Evolutionary conservation across 345 rosid genomes (phyloP).

Genomic region (Eucalyptus paniculata): DNA sequence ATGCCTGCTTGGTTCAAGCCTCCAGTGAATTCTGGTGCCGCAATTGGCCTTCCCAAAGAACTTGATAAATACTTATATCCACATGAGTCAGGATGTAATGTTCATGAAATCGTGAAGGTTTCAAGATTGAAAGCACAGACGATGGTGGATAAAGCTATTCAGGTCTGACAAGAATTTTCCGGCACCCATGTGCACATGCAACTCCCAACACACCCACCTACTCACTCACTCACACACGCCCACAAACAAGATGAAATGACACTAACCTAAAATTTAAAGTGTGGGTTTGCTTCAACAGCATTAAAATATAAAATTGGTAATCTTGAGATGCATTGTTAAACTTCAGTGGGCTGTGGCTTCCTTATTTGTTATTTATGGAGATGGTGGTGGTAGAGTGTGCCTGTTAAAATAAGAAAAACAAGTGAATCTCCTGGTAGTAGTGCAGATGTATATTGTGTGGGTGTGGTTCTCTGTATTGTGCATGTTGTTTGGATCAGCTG

Average conservation of each 20-base stretch:
- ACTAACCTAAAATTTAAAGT: neutral
- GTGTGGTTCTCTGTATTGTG: neutral
- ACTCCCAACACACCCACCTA: neutral
- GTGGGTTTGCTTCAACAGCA: neutral
- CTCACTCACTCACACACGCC: neutral
- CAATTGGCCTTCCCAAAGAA: conserved; percentile 10
- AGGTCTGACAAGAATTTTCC: conserved; percentile 26
- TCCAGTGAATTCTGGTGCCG: conserved; percentile 4
- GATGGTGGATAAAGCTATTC: conserved; percentile 86
- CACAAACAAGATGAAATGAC: neutral
- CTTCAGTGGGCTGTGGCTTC: neutral
- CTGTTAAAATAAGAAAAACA: neutral
- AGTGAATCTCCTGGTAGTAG: neutral
- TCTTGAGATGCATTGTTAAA: neutral
- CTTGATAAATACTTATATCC: conserved; percentile 12
- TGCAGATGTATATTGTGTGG: neutral
- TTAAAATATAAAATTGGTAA: neutral
- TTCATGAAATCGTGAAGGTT: conserved; percentile 49
- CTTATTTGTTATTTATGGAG: neutral
- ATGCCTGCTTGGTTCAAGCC: conserved; percentile 30
- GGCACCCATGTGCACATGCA: neutral
- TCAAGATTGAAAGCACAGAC: conserved; percentile 58
- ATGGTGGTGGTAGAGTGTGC: neutral
- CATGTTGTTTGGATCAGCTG: neutral
- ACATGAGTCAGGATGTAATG: conserved; percentile 58